phyloP scores from a whole-genome alignment of 164 flowering plant genomes.

The Dillenia suffruticosa region DNA sequence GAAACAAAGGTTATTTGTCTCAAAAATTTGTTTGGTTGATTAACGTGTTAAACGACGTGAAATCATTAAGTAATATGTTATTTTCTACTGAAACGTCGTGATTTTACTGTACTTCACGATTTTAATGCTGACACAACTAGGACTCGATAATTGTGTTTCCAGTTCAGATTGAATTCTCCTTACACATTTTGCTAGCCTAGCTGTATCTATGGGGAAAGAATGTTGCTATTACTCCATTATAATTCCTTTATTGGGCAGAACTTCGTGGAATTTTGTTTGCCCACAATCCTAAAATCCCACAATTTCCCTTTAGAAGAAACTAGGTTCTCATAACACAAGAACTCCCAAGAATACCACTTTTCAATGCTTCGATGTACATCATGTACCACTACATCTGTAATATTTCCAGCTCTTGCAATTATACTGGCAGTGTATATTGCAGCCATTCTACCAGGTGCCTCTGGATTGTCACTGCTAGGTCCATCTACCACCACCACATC shows the following conservation, averaged over 20 bases:
- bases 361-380: conserved; percentile 74
- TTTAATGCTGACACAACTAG: too few relatives aligned
- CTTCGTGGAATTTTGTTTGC: conserved; percentile 34
- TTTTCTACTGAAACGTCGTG: too few relatives aligned
- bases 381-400: conserved; percentile 67
- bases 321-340: conserved; percentile 75
- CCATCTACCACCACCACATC: conserved; percentile 85
- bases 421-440: conserved; percentile 65
- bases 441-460: conserved; percentile 82
- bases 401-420: conserved; percentile 60
- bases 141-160: too few relatives aligned
- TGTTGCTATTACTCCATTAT: conserved; percentile 15
- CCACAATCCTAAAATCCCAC: conserved; percentile 68
- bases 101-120: too few relatives aligned
- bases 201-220: background rate
- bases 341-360: conserved; percentile 95
- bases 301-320: conserved; percentile 75
- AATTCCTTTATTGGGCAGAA: conserved; percentile 37
- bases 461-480: conserved; percentile 54
- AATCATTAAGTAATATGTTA: too few relatives aligned
- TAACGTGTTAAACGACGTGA: too few relatives aligned
- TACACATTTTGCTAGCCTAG: too few relatives aligned
- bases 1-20: too few relatives aligned
- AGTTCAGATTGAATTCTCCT: too few relatives aligned
- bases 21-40: too few relatives aligned